Base-by-base conservation (phyloP, 768 basidiomycete genomes). In the Phaeotremella skinneri region DNA sequence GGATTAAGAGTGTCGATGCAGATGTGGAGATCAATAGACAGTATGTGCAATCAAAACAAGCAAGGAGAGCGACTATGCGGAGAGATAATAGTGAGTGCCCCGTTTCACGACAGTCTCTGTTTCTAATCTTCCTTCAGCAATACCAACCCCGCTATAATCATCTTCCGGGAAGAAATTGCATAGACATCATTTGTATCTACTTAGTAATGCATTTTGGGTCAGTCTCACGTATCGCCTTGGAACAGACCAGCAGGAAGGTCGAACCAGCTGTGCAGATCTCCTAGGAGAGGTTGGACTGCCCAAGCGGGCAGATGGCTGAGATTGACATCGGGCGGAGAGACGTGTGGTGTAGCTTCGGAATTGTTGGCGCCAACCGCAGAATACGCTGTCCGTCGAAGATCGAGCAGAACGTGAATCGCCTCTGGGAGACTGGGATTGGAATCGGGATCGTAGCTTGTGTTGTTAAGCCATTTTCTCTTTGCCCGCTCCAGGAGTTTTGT, bases 221-320 rank as follows among this genome's bases (percentile, higher is more conserved):
- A n/a, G n/a, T 45, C 26, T 23, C 30, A 59, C 49, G 42, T 41
- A 42, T 67, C 65, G 17, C 41, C 23, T 27, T 61, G 61, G 41
- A 69, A 72, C 49, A 72, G 21, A 11, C 67, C 67, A 27, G 65
- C 67, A 23, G 70, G 70, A 4, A 72, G 55, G 58, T 75, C 73
- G 34, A 72, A 75, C 73, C 73, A 75, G 51, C 58, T 65, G 49
- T 73, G 69, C 39, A 75, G 53, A 62, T 75, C 73, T 0, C 71
- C 71, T 49, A 67, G 55, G 20, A 61, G 54, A 47, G 65, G 73
- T 58, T 68, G 70, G 4, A 67, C 71, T 31, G 67, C 66, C 72
- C 67, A 69, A 13, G 61, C 69, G n/a, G 65, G 68, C 39, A 73
- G 39, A 59, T 68, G 68, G 6, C 52, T 32, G 17, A 73, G 50